Percentiles rank a stretch among this genome's conserved stretches.
These are phyloP conservation scores for Sporothrix pallida DNA, from an alignment of 2,329 filamentous ascomycete species.

Conservation along the genomic window DNA sequence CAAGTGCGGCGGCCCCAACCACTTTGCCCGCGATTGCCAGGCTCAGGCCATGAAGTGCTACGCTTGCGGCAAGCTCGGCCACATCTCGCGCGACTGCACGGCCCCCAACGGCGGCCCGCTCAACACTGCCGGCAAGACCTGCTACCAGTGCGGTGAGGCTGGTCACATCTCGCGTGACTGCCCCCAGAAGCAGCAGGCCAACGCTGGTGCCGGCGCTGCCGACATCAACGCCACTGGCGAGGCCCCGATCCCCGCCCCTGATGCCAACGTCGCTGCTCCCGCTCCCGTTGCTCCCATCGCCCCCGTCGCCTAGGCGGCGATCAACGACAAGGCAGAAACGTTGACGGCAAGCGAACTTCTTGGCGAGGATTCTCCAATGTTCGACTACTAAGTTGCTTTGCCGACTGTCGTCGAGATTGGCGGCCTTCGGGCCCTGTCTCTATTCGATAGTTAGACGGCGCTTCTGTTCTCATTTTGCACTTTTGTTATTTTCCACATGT, in stretches of 20 bases:
- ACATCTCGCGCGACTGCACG: conserved; percentile 93
- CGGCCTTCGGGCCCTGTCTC: too few species aligned
- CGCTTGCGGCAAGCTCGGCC: conserved; percentile 91
- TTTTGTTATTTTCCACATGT: too few species aligned
- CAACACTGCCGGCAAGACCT: conserved; percentile 96
- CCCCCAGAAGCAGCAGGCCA: conserved; percentile 66
- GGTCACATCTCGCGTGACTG: conserved; percentile 97
- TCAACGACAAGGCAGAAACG: background rate
- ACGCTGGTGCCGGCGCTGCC: conserved; percentile 42
- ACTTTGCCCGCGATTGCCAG: conserved; percentile 98
- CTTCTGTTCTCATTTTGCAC: too few species aligned
- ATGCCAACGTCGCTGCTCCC: conserved; percentile 47
- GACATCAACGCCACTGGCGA: conserved; percentile 56
- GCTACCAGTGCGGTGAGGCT: conserved; percentile 95
- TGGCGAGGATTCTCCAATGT: too few species aligned
- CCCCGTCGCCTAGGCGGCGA: conserved; percentile 41
- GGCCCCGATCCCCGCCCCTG: conserved; percentile 50
- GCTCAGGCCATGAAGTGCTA: conserved; percentile 99
- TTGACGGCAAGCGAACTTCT: too few species aligned
- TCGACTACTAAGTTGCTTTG: too few species aligned
- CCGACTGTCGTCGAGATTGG: too few species aligned
- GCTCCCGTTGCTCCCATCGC: conserved; percentile 54
- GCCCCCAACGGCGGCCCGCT: conserved; percentile 94
- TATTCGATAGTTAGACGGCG: too few species aligned
- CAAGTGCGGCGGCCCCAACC: conserved; percentile 86